A percentile compares a stretch with the other conserved stretches of the same genome.
Evolutionary conservation across 1,284 basidiomycete species (phyloP).

Genomic region (Cutaneotrichosporon sp.): DNA sequence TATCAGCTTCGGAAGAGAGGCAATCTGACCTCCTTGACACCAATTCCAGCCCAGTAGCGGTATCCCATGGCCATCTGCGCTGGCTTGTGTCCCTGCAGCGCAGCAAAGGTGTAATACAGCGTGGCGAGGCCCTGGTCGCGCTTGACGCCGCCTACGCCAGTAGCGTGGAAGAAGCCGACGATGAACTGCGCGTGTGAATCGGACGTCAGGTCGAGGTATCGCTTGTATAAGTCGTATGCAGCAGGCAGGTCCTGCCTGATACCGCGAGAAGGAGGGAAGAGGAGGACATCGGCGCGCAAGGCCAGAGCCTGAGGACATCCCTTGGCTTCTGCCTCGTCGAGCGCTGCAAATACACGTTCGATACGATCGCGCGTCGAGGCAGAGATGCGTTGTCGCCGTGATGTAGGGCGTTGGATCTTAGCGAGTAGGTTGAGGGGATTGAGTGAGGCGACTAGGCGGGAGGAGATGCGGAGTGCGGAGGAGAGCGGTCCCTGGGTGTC

Average conservation of each 20-base stretch:
- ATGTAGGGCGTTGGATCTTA: constrained; percentile 16
- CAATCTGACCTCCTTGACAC: constrained; percentile 64
- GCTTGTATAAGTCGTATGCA: constrained; percentile 30
- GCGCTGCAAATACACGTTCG: constrained; percentile 70
- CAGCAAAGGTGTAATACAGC: constrained; percentile 89
- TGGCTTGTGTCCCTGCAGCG: constrained; percentile 77
- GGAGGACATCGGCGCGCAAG: constrained; percentile 66
- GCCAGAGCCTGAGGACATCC: constrained; percentile 75
- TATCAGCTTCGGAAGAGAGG: constrained; percentile 6
- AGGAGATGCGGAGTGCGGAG: constrained; percentile 38
- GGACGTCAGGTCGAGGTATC: constrained; percentile 50
- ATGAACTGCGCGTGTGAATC: constrained; percentile 80
- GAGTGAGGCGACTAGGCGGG: constrained; percentile 44
- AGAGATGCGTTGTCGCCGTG: constrained; percentile 17
- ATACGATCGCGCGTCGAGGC: constrained; percentile 51
- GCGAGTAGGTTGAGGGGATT: constrained; percentile 19
- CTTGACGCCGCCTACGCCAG: constrained; percentile 68
- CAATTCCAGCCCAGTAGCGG: constrained; percentile 93
- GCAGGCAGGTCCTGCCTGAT: constrained; percentile 39
- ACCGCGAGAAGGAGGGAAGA: constrained; percentile 54
- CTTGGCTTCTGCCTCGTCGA: constrained; percentile 73
- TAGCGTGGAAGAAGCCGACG: constrained; percentile 81
- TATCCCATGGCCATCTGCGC: constrained; percentile 93
- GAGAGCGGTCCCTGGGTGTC: constrained; percentile 42
- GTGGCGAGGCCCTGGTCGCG: constrained; percentile 62